A percentile compares a stretch with the other conserved stretches of the same genome.
phyloP scores from a whole-genome alignment of 2,329 filamentous ascomycete species.

The Davidsoniella eucalypti region DNA sequence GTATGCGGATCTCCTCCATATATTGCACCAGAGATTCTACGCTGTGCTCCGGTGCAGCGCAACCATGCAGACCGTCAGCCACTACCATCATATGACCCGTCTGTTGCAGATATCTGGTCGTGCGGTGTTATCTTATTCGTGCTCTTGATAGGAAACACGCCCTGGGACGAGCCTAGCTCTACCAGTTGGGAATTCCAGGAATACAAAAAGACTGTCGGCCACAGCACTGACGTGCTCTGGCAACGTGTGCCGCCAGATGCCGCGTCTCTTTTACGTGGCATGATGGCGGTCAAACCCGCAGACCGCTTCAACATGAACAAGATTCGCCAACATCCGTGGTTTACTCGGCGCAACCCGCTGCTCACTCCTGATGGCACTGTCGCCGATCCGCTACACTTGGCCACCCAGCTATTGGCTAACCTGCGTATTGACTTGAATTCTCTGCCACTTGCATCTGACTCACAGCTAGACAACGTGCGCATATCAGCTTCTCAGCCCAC shows the following conservation, averaged over 20 bases:
- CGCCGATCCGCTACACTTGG: conserved; percentile 64
- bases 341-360: conserved; percentile 64
- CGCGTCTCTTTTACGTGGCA: conserved; percentile 71
- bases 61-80: conserved; percentile 20
- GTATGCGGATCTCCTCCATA: conserved; percentile 95
- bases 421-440: conserved; percentile 65
- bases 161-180: conserved; percentile 84
- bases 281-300: conserved; percentile 67
- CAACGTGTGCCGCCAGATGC: conserved; percentile 55
- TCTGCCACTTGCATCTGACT: conserved; percentile 30
- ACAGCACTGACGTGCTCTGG: conserved; percentile 77
- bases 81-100: conserved; percentile 46
- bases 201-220: conserved; percentile 64
- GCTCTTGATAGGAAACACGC: conserved; percentile 85
- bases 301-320: conserved; percentile 73
- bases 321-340: conserved; percentile 88
- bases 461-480: conserved; percentile 3
- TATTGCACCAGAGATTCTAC: conserved; percentile 81
- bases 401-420: conserved; percentile 88
- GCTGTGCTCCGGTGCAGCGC: conserved; percentile 24
- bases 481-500: conserved; percentile 53
- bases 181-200: conserved; percentile 84
- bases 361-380: conserved; percentile 58
- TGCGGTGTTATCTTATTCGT: conserved; percentile 97
- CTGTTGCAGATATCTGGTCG: conserved; percentile 88